These are phyloP conservation scores for Schoenoplectus triqueter DNA, from an alignment of 202 grass and related monocot genomes.

Conservation along the genomic window DNA sequence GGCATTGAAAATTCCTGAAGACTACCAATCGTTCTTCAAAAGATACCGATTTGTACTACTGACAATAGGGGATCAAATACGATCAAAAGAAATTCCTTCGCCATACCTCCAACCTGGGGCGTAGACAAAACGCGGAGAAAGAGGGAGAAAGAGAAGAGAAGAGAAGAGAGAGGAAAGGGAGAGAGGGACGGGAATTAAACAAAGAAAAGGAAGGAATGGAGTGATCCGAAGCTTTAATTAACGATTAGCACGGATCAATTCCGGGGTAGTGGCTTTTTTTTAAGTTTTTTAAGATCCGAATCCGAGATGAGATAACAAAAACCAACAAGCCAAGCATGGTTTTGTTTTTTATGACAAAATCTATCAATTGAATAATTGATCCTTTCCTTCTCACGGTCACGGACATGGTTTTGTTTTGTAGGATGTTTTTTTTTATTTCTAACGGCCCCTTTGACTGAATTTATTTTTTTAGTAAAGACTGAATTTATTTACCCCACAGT, in stretches of 20 bases:
- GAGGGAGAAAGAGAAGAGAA: not conserved
- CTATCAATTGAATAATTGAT: not conserved
- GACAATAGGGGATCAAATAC: slow-evolving; percentile 11
- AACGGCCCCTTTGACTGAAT: slow-evolving; percentile 4
- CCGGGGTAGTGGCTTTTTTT: not conserved
- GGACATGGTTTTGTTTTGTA: not conserved
- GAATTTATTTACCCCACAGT: not conserved
- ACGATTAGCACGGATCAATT: not conserved
- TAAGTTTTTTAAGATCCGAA: not conserved
- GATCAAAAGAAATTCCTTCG: not conserved
- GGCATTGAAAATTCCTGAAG: not conserved
- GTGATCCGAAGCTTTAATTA: not conserved
- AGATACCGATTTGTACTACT: not conserved
- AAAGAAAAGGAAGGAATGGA: slow-evolving; percentile 19
- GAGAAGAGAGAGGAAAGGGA: not conserved
- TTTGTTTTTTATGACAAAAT: not conserved
- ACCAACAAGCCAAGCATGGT: not conserved
- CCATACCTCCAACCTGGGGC: slow-evolving; percentile 12
- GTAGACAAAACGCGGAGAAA: slow-evolving; percentile 17
- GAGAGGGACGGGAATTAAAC: slow-evolving; percentile 9
- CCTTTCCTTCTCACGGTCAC: not conserved
- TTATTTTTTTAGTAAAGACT: not conserved
- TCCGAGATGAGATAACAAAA: not conserved
- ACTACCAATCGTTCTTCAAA: not conserved
- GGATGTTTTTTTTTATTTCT: not conserved